A percentile compares a stretch with the other conserved stretches of the same genome.
These are phyloP conservation scores for Bondarzewia mesenterica DNA, from an alignment of 1,284 basidiomycete genomes.

Conservation along the genomic window DNA sequence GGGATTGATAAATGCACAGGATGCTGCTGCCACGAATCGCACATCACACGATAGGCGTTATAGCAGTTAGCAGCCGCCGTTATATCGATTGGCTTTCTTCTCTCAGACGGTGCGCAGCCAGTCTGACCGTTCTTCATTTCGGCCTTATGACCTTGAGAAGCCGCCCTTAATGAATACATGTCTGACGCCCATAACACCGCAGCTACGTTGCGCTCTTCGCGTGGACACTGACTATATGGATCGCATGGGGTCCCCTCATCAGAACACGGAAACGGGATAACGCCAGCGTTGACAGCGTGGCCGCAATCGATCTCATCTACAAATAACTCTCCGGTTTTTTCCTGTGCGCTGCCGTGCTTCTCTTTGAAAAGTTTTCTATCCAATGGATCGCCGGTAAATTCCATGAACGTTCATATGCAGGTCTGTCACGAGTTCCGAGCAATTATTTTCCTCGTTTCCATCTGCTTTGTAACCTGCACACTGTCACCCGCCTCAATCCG, in stretches of 20 bases:
- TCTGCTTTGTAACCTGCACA: too few relatives aligned
- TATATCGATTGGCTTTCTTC: slow-evolving; percentile 75
- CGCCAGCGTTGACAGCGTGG: slow-evolving; percentile 13
- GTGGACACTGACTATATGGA: slow-evolving; percentile 64
- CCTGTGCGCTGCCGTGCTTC: slow-evolving; percentile 64
- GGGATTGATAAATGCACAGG: too few relatives aligned
- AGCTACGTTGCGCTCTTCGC: slow-evolving; percentile 68
- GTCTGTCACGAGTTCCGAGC: too few relatives aligned
- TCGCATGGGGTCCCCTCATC: slow-evolving; percentile 65
- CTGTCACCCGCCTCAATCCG: neutral
- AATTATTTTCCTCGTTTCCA: too few relatives aligned
- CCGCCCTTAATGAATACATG: neutral
- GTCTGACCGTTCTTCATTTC: neutral
- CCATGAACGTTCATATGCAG: slow-evolving; percentile 83
- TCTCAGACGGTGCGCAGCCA: slow-evolving; percentile 43
- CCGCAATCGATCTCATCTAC: slow-evolving; percentile 42
- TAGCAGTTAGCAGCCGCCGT: slow-evolving; percentile 59
- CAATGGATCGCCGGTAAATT: slow-evolving; percentile 84
- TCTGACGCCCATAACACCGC: neutral
- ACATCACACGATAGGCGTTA: slow-evolving; percentile 59
- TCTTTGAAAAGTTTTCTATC: slow-evolving; percentile 81
- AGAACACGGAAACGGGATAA: slow-evolving; percentile 30
- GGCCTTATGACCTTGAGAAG: neutral
- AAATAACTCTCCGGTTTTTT: slow-evolving; percentile 72
- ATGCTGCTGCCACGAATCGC: slow-evolving; percentile 49